Conservation (phyloP, 768 basidiomycete species). For the Hypholoma fasciculare region DNA sequence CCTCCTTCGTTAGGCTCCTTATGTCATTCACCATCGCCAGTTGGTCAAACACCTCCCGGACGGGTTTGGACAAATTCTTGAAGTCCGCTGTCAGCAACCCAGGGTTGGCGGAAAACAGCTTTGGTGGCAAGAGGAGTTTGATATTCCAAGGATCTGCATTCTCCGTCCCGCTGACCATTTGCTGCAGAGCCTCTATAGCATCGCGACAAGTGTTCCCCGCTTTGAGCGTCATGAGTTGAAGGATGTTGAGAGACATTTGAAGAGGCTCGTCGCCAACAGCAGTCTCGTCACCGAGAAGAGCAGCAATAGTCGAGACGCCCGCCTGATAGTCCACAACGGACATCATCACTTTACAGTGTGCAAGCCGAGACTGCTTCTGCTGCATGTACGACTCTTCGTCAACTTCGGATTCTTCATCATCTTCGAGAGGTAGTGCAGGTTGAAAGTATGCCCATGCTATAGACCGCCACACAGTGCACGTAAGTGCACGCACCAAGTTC, state of each 20-base stretch:
- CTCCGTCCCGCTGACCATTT: conserved; percentile 24
- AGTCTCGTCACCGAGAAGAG: conserved; percentile 38
- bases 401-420: conserved; percentile 25
- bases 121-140: conserved; percentile 20
- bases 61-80: conserved; percentile 39
- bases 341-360: conserved; percentile 49
- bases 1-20: conserved; percentile 54
- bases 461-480: conserved; percentile 65
- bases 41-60: conserved; percentile 54
- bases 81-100: conserved; percentile 25
- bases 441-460: conserved; percentile 67
- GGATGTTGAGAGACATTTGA: conserved; percentile 45
- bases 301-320: conserved; percentile 57
- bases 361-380: conserved; percentile 29
- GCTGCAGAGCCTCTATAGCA: conserved; percentile 51
- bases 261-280: conserved; percentile 38
- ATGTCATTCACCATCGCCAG: conserved; percentile 55
- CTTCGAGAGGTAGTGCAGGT: conserved; percentile 38
- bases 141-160: conserved; percentile 42
- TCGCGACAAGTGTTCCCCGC: conserved; percentile 53
- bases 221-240: conserved; percentile 58
- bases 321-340: conserved; percentile 49
- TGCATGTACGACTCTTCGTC: conserved; percentile 4
- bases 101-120: conserved; percentile 23
- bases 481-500: conserved; percentile 62